Conservation (phyloP, 768 basidiomycete species). For the Austroboletus eburneus region DNA sequence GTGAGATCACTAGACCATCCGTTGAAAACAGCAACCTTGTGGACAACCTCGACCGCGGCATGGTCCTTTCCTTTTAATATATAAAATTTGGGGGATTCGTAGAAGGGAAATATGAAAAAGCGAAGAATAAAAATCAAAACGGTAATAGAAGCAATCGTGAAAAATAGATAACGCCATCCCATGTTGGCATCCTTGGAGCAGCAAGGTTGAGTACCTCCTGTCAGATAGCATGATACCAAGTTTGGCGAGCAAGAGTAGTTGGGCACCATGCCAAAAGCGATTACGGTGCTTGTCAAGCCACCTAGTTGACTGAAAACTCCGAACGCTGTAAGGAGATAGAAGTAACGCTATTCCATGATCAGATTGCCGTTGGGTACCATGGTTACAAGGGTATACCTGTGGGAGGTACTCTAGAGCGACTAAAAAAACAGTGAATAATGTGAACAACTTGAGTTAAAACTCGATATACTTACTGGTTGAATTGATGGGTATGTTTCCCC, state of each 20-base stretch:
- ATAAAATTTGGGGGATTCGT: slow-evolving; percentile 15
- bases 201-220: slow-evolving; percentile 11
- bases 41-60: slow-evolving; percentile 14
- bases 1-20: slow-evolving; percentile 8
- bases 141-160: slow-evolving; percentile 8
- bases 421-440: background rate
- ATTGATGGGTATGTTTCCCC: slow-evolving; percentile 15
- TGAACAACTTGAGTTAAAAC: background rate
- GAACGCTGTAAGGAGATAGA: slow-evolving; percentile 15
- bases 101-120: slow-evolving; percentile 14
- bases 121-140: slow-evolving; percentile 11
- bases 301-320: slow-evolving; percentile 6
- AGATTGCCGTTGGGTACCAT: background rate
- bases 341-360: slow-evolving; percentile 5
- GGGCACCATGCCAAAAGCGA: slow-evolving; percentile 13
- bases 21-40: slow-evolving; percentile 14
- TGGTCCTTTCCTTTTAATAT: slow-evolving; percentile 10
- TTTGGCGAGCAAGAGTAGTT: slow-evolving; percentile 9
- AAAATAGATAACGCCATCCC: slow-evolving; percentile 19
- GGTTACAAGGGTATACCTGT: background rate
- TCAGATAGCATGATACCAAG: slow-evolving; percentile 10
- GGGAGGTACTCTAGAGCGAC: slow-evolving; percentile 15
- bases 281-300: background rate
- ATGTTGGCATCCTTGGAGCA: slow-evolving; percentile 14
- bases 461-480: slow-evolving; percentile 6